Conservation (phyloP, 208 protist species). For the Wallacemonas collosoma region DNA sequence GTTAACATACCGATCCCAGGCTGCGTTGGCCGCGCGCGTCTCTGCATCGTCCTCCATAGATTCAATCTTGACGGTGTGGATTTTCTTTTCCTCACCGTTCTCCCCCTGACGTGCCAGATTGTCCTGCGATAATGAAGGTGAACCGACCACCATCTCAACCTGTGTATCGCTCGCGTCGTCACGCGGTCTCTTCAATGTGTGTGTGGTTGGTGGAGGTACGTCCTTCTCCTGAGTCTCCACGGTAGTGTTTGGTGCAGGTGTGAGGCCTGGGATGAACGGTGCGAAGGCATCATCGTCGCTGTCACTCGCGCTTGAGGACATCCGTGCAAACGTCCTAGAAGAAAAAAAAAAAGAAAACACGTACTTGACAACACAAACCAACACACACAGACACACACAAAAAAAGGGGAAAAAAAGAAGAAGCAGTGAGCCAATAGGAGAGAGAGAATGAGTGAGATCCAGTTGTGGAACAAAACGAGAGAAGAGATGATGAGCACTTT, state of each 20-base stretch:
- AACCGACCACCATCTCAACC: too few relatives aligned
- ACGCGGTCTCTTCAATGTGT: neutral
- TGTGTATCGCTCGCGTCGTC: too few relatives aligned
- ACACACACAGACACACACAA: neutral
- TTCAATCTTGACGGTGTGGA: neutral
- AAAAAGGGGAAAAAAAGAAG: slow-evolving; percentile 14
- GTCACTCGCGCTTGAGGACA: slow-evolving; percentile 18
- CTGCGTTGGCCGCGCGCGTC: neutral
- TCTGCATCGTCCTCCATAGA: slow-evolving; percentile 1
- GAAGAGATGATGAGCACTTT: too few relatives aligned
- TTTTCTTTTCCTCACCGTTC: too few relatives aligned
- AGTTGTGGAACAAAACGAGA: too few relatives aligned
- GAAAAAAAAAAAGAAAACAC: neutral
- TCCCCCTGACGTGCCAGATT: too few relatives aligned
- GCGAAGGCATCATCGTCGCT: slow-evolving; percentile 68
- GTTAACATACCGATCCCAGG: slow-evolving; percentile 23
- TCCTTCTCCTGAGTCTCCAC: too few relatives aligned
- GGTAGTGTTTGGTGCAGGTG: neutral
- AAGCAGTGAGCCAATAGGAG: neutral
- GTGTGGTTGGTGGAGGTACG: neutral
- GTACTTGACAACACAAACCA: neutral
- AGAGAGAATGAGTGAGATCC: too few relatives aligned
- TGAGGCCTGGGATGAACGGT: slow-evolving; percentile 40
- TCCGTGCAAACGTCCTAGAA: neutral
- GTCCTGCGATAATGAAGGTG: too few relatives aligned